phyloP scores from a whole-genome alignment of 2,329 filamentous ascomycete species.

The Trichoderma gracile region DNA sequence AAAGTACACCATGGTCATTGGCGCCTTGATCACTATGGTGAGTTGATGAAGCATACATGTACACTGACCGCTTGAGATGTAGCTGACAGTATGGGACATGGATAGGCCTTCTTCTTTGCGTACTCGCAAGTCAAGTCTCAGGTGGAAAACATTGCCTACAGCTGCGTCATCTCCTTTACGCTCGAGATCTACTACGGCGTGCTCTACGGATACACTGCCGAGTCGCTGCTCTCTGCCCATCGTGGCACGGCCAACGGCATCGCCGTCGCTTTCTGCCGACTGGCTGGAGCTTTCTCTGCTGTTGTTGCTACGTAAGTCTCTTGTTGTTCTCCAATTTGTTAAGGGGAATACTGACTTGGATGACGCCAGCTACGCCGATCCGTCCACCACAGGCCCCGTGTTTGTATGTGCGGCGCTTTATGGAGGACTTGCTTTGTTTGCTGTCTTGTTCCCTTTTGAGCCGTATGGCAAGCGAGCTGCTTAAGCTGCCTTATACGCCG shows the following conservation, averaged over 20 bases:
- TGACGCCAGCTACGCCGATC: conserved; percentile 43
- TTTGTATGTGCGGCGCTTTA: conserved; percentile 64
- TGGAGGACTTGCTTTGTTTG: conserved; percentile 58
- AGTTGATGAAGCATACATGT: background rate
- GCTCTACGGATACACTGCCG: conserved; percentile 52
- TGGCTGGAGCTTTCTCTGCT: conserved; percentile 68
- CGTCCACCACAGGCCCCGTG: conserved; percentile 59
- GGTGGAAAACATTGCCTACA: conserved; percentile 36
- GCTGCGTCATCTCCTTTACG: conserved; percentile 40
- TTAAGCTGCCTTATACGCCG: background rate
- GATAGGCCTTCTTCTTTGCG: conserved; percentile 43
- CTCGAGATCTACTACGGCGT: conserved; percentile 65
- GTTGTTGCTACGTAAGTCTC: conserved; percentile 56
- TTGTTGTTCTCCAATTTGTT: background rate
- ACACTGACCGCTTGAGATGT: background rate
- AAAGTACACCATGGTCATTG: conserved; percentile 47
- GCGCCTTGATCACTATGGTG: conserved; percentile 40
- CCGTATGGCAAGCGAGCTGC: conserved; percentile 59
- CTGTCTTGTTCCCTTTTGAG: conserved; percentile 59
- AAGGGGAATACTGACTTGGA: background rate
- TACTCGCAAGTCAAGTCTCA: conserved; percentile 41
- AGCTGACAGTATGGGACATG: background rate
- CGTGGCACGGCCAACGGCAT: conserved; percentile 53
- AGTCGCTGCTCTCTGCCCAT: conserved; percentile 54
- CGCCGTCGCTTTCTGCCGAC: conserved; percentile 58